Evolutionary conservation across 306 rosid genomes (phyloP).

Genomic region (Luffa acutangula): DNA sequence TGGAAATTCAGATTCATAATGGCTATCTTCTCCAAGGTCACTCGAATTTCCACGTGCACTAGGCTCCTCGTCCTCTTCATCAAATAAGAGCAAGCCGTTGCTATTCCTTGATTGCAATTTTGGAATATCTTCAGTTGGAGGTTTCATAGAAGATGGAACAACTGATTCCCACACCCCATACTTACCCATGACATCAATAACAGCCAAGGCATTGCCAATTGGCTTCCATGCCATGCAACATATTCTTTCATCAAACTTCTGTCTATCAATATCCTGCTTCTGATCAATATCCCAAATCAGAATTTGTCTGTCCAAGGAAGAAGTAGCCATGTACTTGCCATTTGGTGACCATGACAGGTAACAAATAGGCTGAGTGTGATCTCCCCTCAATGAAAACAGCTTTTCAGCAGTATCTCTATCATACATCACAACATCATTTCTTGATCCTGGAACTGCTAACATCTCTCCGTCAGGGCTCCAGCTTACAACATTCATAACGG

Average conservation of each 20-base stretch:
- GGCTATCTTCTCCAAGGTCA: constrained; percentile 66
- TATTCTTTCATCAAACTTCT: constrained; percentile 74
- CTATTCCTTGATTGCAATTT: constrained; percentile 33
- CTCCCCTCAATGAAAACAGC: constrained; percentile 71
- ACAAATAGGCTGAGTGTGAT: constrained; percentile 68
- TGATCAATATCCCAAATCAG: constrained; percentile 76
- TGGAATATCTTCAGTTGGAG: constrained; percentile 85
- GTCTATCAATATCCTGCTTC: constrained; percentile 88
- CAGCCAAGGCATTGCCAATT: constrained; percentile 63
- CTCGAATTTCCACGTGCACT: constrained; percentile 57
- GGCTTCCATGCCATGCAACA: constrained; percentile 90
- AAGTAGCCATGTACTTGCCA: constrained; percentile 81
- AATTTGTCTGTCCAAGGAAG: constrained; percentile 81
- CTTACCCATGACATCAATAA: constrained; percentile 78
- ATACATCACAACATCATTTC: constrained; percentile 81
- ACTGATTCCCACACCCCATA: constrained; percentile 89
- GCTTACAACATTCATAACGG: constrained; percentile 58
- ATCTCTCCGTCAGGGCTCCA: constrained; percentile 96
- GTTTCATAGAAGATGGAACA: constrained; percentile 85
- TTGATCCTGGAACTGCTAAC: constrained; percentile 75
- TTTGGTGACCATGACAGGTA: constrained; percentile 94
- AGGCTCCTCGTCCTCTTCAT: constrained; percentile 61
- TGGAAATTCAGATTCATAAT: constrained; percentile 46
- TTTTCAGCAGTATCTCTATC: constrained; percentile 93
- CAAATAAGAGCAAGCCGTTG: constrained; percentile 71